These are phyloP conservation scores for Polychaeton citri DNA, from an alignment of 2,329 filamentous ascomycete species.

Conservation along the genomic window DNA sequence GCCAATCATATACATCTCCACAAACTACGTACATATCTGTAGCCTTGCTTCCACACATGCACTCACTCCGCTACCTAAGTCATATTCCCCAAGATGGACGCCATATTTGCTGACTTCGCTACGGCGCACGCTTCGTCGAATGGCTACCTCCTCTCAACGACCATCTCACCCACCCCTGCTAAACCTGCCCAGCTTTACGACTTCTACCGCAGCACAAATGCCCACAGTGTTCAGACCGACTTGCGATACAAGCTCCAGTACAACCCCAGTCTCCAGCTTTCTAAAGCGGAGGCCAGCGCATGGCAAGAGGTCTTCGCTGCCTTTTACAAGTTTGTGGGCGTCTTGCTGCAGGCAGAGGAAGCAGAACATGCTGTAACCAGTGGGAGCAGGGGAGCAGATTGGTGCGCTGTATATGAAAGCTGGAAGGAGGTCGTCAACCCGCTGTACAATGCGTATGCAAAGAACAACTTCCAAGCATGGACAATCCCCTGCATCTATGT, in stretches of 20 bases:
- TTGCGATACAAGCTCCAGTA: slow-evolving; percentile 59
- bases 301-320: slow-evolving; percentile 77
- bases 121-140: slow-evolving; percentile 46
- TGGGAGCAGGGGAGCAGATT: slow-evolving; percentile 40
- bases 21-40: not conserved
- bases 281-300: slow-evolving; percentile 52
- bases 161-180: slow-evolving; percentile 58
- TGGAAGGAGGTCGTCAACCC: slow-evolving; percentile 77
- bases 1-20: not conserved
- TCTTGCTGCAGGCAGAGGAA: slow-evolving; percentile 55
- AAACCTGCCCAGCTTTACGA: slow-evolving; percentile 50
- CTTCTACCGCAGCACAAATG: slow-evolving; percentile 60
- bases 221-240: slow-evolving; percentile 51
- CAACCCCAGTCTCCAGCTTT: slow-evolving; percentile 30
- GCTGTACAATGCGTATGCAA: slow-evolving; percentile 70
- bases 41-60: not conserved
- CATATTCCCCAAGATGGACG: slow-evolving; percentile 40
- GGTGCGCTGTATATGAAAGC: slow-evolving; percentile 69
- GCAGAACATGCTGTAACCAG: slow-evolving; percentile 24
- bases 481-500: slow-evolving; percentile 83
- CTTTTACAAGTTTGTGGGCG: slow-evolving; percentile 72
- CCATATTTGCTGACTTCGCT: slow-evolving; percentile 60
- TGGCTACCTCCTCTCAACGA: slow-evolving; percentile 61
- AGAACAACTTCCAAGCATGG: slow-evolving; percentile 69
- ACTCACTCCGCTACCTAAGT: not conserved